Evolutionary conservation across 345 rosid genomes (phyloP), one percentile per base, ranked within the genome.

Genomic region (Gossypium arboreum): DNA sequence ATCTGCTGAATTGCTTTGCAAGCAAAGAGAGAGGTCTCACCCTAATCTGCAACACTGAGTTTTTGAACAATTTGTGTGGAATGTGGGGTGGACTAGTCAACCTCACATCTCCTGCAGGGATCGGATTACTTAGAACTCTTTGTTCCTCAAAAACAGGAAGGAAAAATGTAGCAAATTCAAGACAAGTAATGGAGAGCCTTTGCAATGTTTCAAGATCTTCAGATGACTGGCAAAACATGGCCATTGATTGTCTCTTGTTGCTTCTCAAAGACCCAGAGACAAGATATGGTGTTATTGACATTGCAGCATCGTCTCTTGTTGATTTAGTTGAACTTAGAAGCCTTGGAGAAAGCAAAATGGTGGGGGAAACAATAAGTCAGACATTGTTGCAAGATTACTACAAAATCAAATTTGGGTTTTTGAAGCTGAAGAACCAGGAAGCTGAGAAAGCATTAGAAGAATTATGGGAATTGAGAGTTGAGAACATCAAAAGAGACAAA

Each of bases 41-140:
- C 55, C 70, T 77, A 11, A 89, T 93, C 44, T 89, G 96, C 84
- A 71, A 72, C 18, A 34, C 39, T 73, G 74, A 73, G 3, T 92
- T 94, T 71, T 73, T 92, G 79, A 86, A 82, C 71, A 71, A 63
- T 12, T 54, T 83, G 66, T 76, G 84, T 74, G 82, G 51, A 24
- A 89, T 92, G 86, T 86, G 96, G 94, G 89, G 95, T 0, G 94
- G 93, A 20, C 74, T 88, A 65, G 88, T 51, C n/a, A 86, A 89
- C 75, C 80, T 74, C 51, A 82, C 66, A 17, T 86, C 97, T 1
- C 91, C 90, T 2, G 86, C 86, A 73, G 97, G 97, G 13, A 39
- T 91, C 59, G 94, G 94, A 61, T 74, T 89, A 41, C 75, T 92
- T 62, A 86, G 86, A 79, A 84, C 86, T 24, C 71, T 90, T 5